phyloP scores from a whole-genome alignment of 148 eudicot genomes.

The Silene conica region DNA sequence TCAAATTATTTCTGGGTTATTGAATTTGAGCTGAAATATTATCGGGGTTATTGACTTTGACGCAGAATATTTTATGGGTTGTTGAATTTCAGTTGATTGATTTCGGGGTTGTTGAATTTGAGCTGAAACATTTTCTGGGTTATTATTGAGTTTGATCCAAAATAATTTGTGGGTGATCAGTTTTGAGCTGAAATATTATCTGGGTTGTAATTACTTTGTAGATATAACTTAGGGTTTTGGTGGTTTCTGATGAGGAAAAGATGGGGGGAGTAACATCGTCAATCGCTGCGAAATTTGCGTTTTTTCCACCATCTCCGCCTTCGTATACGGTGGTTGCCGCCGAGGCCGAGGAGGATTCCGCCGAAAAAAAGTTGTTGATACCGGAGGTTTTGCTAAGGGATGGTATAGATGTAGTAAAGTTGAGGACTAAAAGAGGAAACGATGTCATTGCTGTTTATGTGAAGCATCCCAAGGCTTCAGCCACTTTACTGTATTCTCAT shows the following conservation, averaged over 20 bases:
- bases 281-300: slow-evolving; percentile 96
- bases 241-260: slow-evolving; percentile 27
- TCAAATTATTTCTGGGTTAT: slow-evolving; percentile 15
- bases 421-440: slow-evolving; percentile 63
- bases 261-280: slow-evolving; percentile 95
- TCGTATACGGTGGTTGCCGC: slow-evolving; percentile 66
- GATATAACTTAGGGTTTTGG: background rate
- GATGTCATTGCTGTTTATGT: slow-evolving; percentile 66
- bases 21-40: slow-evolving; percentile 4
- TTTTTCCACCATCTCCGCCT: slow-evolving; percentile 87
- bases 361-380: slow-evolving; percentile 32
- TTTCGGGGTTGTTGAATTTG: slow-evolving; percentile 19
- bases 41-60: background rate
- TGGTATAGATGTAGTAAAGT: slow-evolving; percentile 54
- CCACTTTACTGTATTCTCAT: slow-evolving; percentile 81
- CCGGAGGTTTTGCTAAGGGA: slow-evolving; percentile 72
- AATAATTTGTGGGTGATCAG: background rate
- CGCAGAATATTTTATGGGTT: slow-evolving; percentile 16
- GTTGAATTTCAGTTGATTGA: background rate
- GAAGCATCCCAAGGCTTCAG: slow-evolving; percentile 57
- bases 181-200: slow-evolving; percentile 5
- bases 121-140: too few species aligned
- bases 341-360: slow-evolving; percentile 31
- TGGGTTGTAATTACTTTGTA: slow-evolving; percentile 20
- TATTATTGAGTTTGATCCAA: slow-evolving; percentile 2